Evolutionary conservation across 768 basidiomycete species (phyloP).

Genomic region (Rubroboletus satanas): DNA sequence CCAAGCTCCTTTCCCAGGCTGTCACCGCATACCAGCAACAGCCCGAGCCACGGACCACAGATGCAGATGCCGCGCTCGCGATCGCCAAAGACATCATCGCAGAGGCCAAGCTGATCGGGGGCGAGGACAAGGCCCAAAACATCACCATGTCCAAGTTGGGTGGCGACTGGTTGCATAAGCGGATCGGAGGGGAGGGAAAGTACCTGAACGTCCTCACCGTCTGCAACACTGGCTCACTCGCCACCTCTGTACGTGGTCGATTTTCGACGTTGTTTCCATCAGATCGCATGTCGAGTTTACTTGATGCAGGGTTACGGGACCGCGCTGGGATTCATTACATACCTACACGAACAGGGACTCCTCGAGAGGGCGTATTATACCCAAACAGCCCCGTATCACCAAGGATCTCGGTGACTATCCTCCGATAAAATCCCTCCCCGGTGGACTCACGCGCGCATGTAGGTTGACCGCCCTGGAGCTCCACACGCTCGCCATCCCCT

Average conservation of each 20-base stretch:
- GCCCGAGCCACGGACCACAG: slow-evolving; percentile 8
- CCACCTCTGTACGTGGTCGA: slow-evolving; percentile 67
- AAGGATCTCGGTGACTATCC: slow-evolving; percentile 67
- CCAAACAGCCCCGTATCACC: slow-evolving; percentile 92
- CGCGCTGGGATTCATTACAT: slow-evolving; percentile 89
- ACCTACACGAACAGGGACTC: slow-evolving; percentile 73
- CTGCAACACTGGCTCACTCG: slow-evolving; percentile 96
- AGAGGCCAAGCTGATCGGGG: slow-evolving; percentile 73
- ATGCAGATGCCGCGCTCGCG: slow-evolving; percentile 38
- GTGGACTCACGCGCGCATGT: not conserved
- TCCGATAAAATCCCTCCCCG: not conserved
- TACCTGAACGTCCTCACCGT: slow-evolving; percentile 84
- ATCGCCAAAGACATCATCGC: slow-evolving; percentile 57
- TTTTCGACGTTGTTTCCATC: not conserved
- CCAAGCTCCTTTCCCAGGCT: slow-evolving; percentile 37
- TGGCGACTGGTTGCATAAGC: slow-evolving; percentile 75
- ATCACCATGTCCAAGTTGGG: slow-evolving; percentile 80
- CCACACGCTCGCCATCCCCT: slow-evolving; percentile 76
- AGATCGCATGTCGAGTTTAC: not conserved
- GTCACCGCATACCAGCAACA: slow-evolving; percentile 17
- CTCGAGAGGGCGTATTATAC: slow-evolving; percentile 87
- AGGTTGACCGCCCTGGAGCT: slow-evolving; percentile 91
- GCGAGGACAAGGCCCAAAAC: slow-evolving; percentile 86
- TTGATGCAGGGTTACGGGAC: slow-evolving; percentile 86
- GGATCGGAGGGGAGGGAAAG: slow-evolving; percentile 33